phyloP scores from a whole-genome alignment of 2,329 filamentous ascomycete genomes.

The Lecanicillium sp. region DNA sequence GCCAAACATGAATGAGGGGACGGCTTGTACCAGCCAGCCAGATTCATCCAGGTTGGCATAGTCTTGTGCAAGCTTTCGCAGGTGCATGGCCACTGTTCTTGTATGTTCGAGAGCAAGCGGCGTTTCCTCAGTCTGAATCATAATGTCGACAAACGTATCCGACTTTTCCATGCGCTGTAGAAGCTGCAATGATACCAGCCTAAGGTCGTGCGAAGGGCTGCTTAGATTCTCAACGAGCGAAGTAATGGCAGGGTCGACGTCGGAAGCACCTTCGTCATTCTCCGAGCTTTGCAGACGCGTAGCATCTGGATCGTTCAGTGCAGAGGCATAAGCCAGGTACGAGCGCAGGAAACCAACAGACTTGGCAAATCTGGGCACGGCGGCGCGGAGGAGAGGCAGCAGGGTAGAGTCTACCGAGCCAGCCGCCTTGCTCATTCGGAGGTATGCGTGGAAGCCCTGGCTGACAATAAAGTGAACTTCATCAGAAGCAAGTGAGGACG shows the following conservation, averaged over 20 bases:
- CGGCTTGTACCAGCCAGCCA: conserved; percentile 60
- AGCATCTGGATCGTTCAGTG: conserved; percentile 10
- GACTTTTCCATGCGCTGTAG: conserved; percentile 50
- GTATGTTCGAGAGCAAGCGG: conserved; percentile 64
- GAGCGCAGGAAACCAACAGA: conserved; percentile 60
- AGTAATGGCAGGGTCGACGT: conserved; percentile 54
- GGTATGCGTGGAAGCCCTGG: conserved; percentile 66
- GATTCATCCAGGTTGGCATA: conserved; percentile 54
- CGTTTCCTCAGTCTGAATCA: conserved; percentile 73
- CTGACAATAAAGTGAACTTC: conserved; percentile 67
- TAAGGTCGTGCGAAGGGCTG: conserved; percentile 65
- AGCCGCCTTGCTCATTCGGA: conserved; percentile 55
- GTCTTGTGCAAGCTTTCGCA: conserved; percentile 63
- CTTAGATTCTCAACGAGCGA: conserved; percentile 67
- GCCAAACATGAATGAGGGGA: conserved; percentile 82
- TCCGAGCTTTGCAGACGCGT: background rate
- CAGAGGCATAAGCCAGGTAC: conserved; percentile 47
- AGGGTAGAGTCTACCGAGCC: conserved; percentile 51
- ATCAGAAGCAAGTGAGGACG: conserved; percentile 49
- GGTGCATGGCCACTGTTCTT: conserved; percentile 73
- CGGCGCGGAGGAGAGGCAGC: conserved; percentile 58
- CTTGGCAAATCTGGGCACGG: conserved; percentile 58
- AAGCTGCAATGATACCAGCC: conserved; percentile 65
- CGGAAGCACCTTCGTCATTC: conserved; percentile 19
- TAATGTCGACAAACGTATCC: conserved; percentile 34